phyloP scores from a whole-genome alignment of 495 filamentous ascomycete species.

The Aspergillus campestris region DNA sequence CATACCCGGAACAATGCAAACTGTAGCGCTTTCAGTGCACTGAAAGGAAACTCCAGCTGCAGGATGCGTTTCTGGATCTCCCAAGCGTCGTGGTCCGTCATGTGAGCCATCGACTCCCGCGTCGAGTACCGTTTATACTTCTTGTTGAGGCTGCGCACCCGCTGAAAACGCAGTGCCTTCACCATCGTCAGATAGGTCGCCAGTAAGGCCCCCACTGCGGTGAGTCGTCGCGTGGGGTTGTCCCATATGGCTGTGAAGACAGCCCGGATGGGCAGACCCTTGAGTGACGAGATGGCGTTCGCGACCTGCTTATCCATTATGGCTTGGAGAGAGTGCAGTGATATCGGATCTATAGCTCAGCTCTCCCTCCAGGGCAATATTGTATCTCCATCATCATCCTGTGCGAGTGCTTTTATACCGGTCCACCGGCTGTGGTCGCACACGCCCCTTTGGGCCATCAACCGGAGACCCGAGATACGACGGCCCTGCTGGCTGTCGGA shows the following conservation, averaged over 20 bases:
- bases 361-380: not conserved
- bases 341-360: not conserved
- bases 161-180: constrained; percentile 38
- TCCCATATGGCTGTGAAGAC: constrained; percentile 1
- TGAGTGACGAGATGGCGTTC: not conserved
- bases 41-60: constrained; percentile 47
- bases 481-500: too few relatives aligned
- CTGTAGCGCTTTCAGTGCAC: constrained; percentile 44
- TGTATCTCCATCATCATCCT: not conserved
- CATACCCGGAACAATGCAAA: constrained; percentile 55
- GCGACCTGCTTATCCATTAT: constrained; percentile 4
- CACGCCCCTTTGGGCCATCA: too few relatives aligned
- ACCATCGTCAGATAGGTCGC: constrained; percentile 14
- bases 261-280: not conserved
- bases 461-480: too few relatives aligned
- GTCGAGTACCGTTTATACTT: constrained; percentile 37
- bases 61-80: constrained; percentile 41
- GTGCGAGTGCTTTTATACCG: not conserved
- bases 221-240: constrained; percentile 1
- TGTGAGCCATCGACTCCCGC: constrained; percentile 40
- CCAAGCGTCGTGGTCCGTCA: constrained; percentile 54
- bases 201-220: not conserved
- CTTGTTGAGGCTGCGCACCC: constrained; percentile 31
- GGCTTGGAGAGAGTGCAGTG: not conserved
- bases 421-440: too few relatives aligned